Conservation (phyloP, 306 rosid genomes). For the Mucuna pruriens region DNA sequence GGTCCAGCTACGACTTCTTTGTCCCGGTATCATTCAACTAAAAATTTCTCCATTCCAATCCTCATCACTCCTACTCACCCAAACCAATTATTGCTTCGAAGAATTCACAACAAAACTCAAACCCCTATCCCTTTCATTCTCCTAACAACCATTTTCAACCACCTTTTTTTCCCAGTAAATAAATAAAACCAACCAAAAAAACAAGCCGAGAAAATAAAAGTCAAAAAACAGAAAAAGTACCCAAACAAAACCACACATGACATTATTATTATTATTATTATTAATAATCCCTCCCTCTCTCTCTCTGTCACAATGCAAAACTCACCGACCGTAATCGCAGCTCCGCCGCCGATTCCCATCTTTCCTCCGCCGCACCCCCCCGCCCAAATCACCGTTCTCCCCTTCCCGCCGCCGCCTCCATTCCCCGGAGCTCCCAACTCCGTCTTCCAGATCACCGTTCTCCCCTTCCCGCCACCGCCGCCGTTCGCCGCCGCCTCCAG, state of each 20-base stretch:
- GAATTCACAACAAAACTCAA: conserved; percentile 32
- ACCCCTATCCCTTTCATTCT: conserved; percentile 36
- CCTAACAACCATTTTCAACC: conserved; percentile 45
- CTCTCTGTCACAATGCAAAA: conserved; percentile 51
- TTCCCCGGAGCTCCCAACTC: conserved; percentile 52
- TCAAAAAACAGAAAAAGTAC: not conserved
- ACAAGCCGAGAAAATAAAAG: not conserved
- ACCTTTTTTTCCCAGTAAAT: conserved; percentile 24
- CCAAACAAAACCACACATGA: not conserved
- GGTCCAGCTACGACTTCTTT: conserved; percentile 34
- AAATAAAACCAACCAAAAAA: not conserved
- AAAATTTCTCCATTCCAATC: not conserved
- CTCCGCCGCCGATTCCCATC: conserved; percentile 27
- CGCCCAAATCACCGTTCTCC: not conserved
- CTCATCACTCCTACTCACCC: conserved; percentile 1
- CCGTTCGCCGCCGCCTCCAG: conserved; percentile 44
- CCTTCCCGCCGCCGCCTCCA: conserved; percentile 42
- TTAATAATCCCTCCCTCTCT: not conserved
- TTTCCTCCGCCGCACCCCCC: conserved; percentile 22
- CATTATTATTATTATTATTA: not conserved
- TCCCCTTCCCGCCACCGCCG: conserved; percentile 43
- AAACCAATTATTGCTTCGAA: conserved; percentile 41
- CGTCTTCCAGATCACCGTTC: conserved; percentile 27
- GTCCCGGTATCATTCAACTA: not conserved
- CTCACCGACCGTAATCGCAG: conserved; percentile 35